Evolutionary conservation across 805 yeast genomes (phyloP).

Genomic region (Candida palmyrensis): DNA sequence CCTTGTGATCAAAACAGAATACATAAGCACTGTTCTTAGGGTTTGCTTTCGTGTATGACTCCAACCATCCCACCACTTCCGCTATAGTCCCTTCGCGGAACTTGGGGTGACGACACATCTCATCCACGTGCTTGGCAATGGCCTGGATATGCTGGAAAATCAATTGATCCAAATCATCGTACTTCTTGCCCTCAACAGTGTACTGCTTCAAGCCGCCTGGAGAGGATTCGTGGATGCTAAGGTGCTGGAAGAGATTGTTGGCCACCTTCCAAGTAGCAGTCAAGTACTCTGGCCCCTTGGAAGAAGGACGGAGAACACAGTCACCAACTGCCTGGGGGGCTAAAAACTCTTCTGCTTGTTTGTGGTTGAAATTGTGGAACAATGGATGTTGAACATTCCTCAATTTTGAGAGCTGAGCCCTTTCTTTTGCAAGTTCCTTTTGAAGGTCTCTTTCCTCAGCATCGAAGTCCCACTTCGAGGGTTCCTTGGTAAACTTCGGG

Average conservation of each 20-base stretch:
- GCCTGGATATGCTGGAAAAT: conserved; percentile 83
- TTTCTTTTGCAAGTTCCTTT: conserved; percentile 54
- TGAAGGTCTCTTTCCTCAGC: conserved; percentile 66
- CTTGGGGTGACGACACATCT: conserved; percentile 82
- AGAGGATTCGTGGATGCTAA: conserved; percentile 76
- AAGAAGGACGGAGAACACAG: conserved; percentile 90
- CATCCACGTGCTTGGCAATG: conserved; percentile 75
- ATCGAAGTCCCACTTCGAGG: conserved; percentile 72
- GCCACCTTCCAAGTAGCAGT: conserved; percentile 97
- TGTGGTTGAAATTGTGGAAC: conserved; percentile 75
- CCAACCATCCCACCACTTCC: conserved; percentile 83
- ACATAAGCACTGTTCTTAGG: conserved; percentile 87
- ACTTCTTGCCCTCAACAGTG: conserved; percentile 64
- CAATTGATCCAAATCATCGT: conserved; percentile 89
- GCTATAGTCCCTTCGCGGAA: conserved; percentile 74
- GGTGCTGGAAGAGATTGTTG: conserved; percentile 84
- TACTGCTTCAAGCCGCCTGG: conserved; percentile 50
- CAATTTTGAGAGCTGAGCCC: conserved; percentile 60
- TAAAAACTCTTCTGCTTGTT: conserved; percentile 88
- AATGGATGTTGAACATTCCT: conserved; percentile 89
- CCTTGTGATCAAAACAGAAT: conserved; percentile 82
- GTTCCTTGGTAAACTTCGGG: conserved; percentile 47
- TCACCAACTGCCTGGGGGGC: conserved; percentile 90
- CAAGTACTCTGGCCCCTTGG: conserved; percentile 80
- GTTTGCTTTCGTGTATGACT: conserved; percentile 85